phyloP scores from a whole-genome alignment of 2,329 filamentous ascomycete species.

The Xylariaceae sp. region DNA sequence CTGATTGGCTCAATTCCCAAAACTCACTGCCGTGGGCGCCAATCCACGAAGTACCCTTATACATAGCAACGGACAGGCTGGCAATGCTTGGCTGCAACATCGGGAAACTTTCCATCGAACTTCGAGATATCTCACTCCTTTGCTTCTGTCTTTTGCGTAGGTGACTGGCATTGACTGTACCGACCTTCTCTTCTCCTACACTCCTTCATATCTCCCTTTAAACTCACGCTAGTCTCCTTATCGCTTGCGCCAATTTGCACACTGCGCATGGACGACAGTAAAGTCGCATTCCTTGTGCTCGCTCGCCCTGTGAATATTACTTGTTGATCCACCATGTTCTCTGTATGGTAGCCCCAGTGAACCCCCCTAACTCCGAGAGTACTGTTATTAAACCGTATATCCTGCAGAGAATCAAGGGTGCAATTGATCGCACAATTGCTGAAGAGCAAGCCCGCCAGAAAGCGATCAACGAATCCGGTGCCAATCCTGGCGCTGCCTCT shows the following conservation, averaged over 20 bases:
- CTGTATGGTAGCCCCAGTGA: conserved; percentile 14
- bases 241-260: background rate
- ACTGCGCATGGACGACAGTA: conserved; percentile 11
- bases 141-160: background rate
- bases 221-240: no score
- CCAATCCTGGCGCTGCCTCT: conserved; percentile 34
- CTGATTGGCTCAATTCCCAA: no score
- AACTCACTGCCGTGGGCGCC: no score
- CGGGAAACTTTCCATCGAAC: background rate
- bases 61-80: no score
- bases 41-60: no score
- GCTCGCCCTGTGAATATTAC: conserved; percentile 1
- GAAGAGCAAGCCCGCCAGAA: conserved; percentile 85
- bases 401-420: conserved; percentile 70
- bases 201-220: no score
- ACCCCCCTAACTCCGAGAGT: background rate
- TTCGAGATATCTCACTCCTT: no score
- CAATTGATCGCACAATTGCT: conserved; percentile 81
- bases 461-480: conserved; percentile 41
- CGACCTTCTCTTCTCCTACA: no score
- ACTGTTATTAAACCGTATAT: background rate
- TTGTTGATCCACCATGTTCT: conserved; percentile 21
- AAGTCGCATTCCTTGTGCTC: conserved; percentile 9
- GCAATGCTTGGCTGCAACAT: background rate
- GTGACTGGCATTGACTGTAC: no score